Base-by-base conservation (phyloP, 1,139 yeast genomes). In the Hanseniaspora sp. region DNA sequence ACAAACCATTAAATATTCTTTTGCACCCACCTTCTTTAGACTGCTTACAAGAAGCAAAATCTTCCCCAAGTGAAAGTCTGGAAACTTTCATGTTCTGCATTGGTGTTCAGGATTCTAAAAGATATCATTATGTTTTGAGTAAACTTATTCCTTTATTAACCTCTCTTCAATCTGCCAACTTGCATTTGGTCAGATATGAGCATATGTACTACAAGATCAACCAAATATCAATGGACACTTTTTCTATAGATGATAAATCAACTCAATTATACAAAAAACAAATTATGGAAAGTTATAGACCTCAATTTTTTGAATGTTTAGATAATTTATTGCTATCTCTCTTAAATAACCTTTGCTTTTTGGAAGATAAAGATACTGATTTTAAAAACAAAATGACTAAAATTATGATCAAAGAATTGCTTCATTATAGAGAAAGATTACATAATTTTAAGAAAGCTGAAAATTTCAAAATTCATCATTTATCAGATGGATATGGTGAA, bases 401-500 rank as follows among this genome's bases (percentile, higher is more conserved):
- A 13, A 35, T 51, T 17, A 29, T 51, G 35, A 51, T 51, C 5
- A 35, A 35, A 13, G 44, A 51, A 34, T 11, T 44, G 7, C 9
- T 51, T 8, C 46, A 38, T 17, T 44, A 43, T 17, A 37, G 41
- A 18, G 38, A 37, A 13, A 51, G 54, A 44, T 45, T 51, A 12
- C 38, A 38, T 17, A 17, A 17, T 8, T 53, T 53, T 29, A 38
- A 39, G 18, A 30, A 29, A 3, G 30, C 23, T 23, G 49, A 49
- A 34, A 15, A 18, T n/a, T 51, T 44, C 30, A 51, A 51, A 39
- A 51, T 51, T 8, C 35, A 44, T 9, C 54, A 51, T 51, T 34
- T 44, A 87, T 80, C 80, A 52, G 88, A 86, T 59, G 96, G 96
- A 0, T 94, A 88, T 67, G 87, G 86, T 64, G 77, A 85, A 49